Evolutionary conservation across 176 grass and related monocot genomes (phyloP), one percentile per base, ranked within the genome.

Genomic region (Musa schizocarpa): DNA sequence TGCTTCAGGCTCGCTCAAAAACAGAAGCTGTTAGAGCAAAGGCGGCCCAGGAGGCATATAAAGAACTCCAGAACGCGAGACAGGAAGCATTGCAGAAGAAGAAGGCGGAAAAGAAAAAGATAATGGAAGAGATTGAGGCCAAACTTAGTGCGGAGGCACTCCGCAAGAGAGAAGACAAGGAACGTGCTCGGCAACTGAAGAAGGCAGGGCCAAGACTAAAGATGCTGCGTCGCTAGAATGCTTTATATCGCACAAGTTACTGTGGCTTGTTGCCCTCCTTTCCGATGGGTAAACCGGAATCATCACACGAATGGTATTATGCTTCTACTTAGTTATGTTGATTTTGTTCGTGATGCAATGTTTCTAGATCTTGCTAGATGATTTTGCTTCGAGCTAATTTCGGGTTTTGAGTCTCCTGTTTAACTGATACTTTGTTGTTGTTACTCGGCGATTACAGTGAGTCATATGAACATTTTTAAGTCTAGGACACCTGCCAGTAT

Each of bases 81-180:
- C 95, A 94, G 74, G 90, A 99, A 77, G 81, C 82, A 9, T 48
- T 89, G 65, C 86, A 88, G 74, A 99, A 82, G 86, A 99, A 83
- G 13, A 99, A 94, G 62, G 76, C 79, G 1, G 95, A 94, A 67
- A 94, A 87, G 86, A 91, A 77, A 43, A 99, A 94, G 71, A 82
- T 86, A 43, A 72, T 88, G 79, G 88, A 91, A 83, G 95, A 99
- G 79, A 52, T 83, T 34, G 95, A 91, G 53, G 83, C 87, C 43
- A 99, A 94, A 62, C 67, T 99, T 50, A 94, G 80, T 2, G 90
- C 88, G 0, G 95, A 92, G 23, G 82, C 77, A 66, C 76, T 99
- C 57, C 84, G 86, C n/a, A 99, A 84, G 82, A 99, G 84, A 81
- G 91, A 94, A 78, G 95, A 99, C 69, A 99, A 88, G 75, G 95